A percentile compares a stretch with the other conserved stretches of the same genome.
These are phyloP conservation scores for Hygrophoropsis aurantiaca DNA, from an alignment of 768 basidiomycete genomes.

Conservation along the genomic window DNA sequence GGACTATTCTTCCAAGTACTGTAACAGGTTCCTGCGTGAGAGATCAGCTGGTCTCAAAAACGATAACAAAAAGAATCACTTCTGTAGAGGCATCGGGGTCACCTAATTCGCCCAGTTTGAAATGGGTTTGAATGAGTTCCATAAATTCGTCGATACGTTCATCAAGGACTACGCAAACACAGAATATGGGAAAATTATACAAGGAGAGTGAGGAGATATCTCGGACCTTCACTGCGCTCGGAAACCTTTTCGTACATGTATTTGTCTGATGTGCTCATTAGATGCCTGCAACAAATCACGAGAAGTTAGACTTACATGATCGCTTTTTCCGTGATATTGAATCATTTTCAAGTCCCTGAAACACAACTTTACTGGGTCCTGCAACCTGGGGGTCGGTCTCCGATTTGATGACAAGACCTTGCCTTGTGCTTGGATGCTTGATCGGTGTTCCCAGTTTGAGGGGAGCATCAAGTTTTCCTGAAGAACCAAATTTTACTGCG, in stretches of 20 bases:
- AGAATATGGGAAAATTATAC: constrained; percentile 1
- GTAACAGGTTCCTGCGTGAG: constrained; percentile 56
- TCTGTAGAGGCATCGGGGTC: constrained; percentile 69
- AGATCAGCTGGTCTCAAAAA: background rate
- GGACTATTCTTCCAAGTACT: constrained; percentile 72
- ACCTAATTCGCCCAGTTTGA: constrained; percentile 70
- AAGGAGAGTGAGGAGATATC: constrained; percentile 3
- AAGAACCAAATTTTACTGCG: background rate
- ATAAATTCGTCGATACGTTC: constrained; percentile 85
- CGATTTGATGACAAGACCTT: background rate
- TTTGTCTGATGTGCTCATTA: constrained; percentile 48
- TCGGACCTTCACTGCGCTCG: constrained; percentile 76
- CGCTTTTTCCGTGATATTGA: constrained; percentile 40
- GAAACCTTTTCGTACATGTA: constrained; percentile 95
- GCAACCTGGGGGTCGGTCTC: constrained; percentile 12
- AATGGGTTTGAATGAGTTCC: constrained; percentile 68
- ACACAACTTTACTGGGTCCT: constrained; percentile 28
- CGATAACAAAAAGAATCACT: constrained; percentile 29
- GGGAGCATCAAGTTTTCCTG: constrained; percentile 8
- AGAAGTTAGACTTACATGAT: constrained; percentile 48
- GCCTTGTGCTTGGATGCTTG: too few species aligned
- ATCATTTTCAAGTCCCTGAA: constrained; percentile 29
- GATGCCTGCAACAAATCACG: constrained; percentile 1
- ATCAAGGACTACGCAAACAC: constrained; percentile 87
- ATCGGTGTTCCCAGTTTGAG: constrained; percentile 13